phyloP scores from a whole-genome alignment of 2,329 filamentous ascomycete species.

The Graphilbum sp. region DNA sequence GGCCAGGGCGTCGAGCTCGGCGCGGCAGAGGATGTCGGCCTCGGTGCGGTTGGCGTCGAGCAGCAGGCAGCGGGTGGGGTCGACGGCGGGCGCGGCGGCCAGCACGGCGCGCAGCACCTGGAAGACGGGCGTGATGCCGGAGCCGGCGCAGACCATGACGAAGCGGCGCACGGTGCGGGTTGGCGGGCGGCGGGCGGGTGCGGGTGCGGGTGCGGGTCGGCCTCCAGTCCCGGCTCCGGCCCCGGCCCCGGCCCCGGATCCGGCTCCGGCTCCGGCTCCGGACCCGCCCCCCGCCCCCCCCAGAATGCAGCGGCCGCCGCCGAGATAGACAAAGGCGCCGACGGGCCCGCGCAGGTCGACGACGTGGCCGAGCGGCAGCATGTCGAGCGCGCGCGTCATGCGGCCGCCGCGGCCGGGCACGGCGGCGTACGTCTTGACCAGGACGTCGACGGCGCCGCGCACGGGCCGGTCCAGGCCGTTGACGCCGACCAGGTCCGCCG shows the following conservation, averaged over 20 bases:
- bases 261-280: no score
- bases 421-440: slow-evolving; percentile 70
- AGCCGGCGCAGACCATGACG: slow-evolving; percentile 76
- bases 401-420: slow-evolving; percentile 46
- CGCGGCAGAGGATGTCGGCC: slow-evolving; percentile 67
- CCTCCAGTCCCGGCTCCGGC: no score
- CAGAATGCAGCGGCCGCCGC: slow-evolving; percentile 48
- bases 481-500: slow-evolving; percentile 15
- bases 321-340: slow-evolving; percentile 69
- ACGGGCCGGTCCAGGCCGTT: background rate
- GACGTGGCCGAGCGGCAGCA: slow-evolving; percentile 51
- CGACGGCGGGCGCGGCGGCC: slow-evolving; percentile 43
- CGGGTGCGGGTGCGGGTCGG: no score
- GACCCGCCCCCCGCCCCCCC: no score
- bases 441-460: slow-evolving; percentile 49
- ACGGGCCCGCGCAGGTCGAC: slow-evolving; percentile 82
- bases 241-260: no score
- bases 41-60: slow-evolving; percentile 63
- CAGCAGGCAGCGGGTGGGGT: slow-evolving; percentile 53
- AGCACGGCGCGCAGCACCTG: slow-evolving; percentile 66
- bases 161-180: slow-evolving; percentile 46
- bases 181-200: slow-evolving; percentile 23
- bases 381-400: slow-evolving; percentile 69
- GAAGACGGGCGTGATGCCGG: slow-evolving; percentile 85
- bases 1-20: slow-evolving; percentile 52